Percentiles rank a stretch among this genome's conserved stretches.
phyloP scores from a whole-genome alignment of 1,284 basidiomycete species.

The Trametes versicolor region DNA sequence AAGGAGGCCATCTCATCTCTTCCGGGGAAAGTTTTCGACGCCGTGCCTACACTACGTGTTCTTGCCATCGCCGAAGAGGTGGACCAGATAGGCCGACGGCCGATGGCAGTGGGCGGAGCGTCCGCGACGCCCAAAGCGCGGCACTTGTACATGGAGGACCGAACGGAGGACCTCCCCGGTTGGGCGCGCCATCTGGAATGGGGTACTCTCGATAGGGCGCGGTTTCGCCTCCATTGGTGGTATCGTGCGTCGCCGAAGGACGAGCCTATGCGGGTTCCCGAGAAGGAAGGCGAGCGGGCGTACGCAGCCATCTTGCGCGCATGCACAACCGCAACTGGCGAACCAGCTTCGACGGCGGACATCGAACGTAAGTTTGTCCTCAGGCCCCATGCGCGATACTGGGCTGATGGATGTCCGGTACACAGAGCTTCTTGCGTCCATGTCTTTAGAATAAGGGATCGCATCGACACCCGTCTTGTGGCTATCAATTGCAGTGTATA shows the following conservation, averaged over 20 bases:
- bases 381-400: not conserved
- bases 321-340: not conserved
- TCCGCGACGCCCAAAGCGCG: not conserved
- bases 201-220: not conserved
- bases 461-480: too few species aligned
- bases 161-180: not conserved
- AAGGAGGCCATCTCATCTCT: not conserved
- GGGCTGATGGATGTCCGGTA: not conserved
- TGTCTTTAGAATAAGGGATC: not conserved
- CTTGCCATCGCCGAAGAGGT: slow-evolving; percentile 6
- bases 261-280: not conserved
- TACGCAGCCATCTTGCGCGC: not conserved
- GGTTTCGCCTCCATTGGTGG: slow-evolving; percentile 4
- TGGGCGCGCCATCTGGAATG: not conserved
- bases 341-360: not conserved
- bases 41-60: not conserved
- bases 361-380: not conserved
- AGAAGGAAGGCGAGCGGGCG: not conserved
- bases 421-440: not conserved
- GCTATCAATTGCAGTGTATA: too few species aligned
- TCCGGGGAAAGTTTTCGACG: not conserved
- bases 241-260: not conserved
- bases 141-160: not conserved
- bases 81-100: not conserved
- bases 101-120: not conserved